Conservation (phyloP, 2,329 filamentous ascomycete genomes). For the Diaporthe sp. region DNA sequence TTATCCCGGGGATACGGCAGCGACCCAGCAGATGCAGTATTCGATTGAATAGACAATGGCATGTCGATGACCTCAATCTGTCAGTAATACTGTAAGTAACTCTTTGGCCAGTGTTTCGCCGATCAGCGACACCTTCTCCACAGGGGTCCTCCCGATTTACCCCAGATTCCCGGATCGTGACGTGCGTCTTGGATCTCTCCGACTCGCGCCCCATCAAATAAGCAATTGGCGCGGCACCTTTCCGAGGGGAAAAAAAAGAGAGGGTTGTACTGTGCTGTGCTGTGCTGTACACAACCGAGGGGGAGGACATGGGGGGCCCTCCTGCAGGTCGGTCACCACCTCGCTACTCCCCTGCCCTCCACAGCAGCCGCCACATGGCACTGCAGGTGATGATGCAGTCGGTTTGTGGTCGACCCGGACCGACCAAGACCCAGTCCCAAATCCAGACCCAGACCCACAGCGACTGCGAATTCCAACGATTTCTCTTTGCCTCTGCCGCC, state of each 20-base stretch:
- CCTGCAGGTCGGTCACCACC: slow-evolving; percentile 26
- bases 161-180: slow-evolving; percentile 37
- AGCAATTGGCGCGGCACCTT: slow-evolving; percentile 32
- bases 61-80: neutral
- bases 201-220: slow-evolving; percentile 20
- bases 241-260: neutral
- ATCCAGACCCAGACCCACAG: slow-evolving; percentile 22
- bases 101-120: neutral
- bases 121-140: slow-evolving; percentile 30
- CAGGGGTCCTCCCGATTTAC: slow-evolving; percentile 35
- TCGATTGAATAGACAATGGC: neutral
- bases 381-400: slow-evolving; percentile 27
- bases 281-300: neutral
- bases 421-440: neutral
- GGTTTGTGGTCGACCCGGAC: slow-evolving; percentile 15
- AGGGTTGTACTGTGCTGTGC: neutral
- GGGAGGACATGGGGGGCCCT: neutral
- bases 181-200: slow-evolving; percentile 33
- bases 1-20: neutral
- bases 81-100: neutral
- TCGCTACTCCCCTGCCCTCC: slow-evolving; percentile 23
- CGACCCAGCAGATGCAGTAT: neutral
- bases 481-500: neutral
- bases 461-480: slow-evolving; percentile 5
- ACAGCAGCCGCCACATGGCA: slow-evolving; percentile 29